Percentiles rank a stretch among this genome's conserved stretches.
These are phyloP conservation scores for Phytopythium litorale DNA, from an alignment of 352 stramenopile species.

Conservation along the genomic window DNA sequence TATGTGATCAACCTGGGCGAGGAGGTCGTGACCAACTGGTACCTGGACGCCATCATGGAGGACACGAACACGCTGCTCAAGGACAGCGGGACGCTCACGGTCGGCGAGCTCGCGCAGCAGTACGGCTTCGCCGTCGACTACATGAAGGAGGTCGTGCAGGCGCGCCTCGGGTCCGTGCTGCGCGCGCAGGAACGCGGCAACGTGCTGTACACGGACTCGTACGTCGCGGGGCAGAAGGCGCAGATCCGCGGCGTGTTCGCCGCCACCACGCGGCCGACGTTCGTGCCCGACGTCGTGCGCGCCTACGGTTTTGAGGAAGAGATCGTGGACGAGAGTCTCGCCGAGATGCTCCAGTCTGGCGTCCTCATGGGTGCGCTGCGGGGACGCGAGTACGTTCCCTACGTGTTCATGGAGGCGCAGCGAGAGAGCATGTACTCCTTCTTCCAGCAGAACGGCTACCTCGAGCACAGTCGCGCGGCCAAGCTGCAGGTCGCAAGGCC, in stretches of 20 bases:
- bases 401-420: conserved; percentile 73
- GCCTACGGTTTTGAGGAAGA: conserved; percentile 59
- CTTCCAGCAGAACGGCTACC: conserved; percentile 81
- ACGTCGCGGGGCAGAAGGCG: conserved; percentile 59
- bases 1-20: conserved; percentile 68
- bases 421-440: conserved; percentile 79
- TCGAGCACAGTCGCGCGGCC: conserved; percentile 51
- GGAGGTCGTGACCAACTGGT: conserved; percentile 77
- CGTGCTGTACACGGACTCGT: conserved; percentile 76
- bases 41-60: conserved; percentile 84
- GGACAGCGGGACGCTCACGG: conserved; percentile 54
- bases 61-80: conserved; percentile 76
- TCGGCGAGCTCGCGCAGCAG: conserved; percentile 76
- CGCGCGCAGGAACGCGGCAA: conserved; percentile 58
- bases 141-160: conserved; percentile 67
- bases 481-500: conserved; percentile 61
- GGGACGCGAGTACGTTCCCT: conserved; percentile 75
- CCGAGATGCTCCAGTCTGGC: conserved; percentile 47
- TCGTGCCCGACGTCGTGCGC: conserved; percentile 61
- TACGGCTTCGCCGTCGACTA: conserved; percentile 82
- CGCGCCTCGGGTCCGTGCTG: conserved; percentile 59
- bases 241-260: conserved; percentile 63
- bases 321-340: conserved; percentile 52
- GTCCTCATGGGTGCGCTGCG: conserved; percentile 61
- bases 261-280: conserved; percentile 60